These are phyloP conservation scores for Solanum stenotomum DNA, from an alignment of 257 asterid species.

Conservation along the genomic window DNA sequence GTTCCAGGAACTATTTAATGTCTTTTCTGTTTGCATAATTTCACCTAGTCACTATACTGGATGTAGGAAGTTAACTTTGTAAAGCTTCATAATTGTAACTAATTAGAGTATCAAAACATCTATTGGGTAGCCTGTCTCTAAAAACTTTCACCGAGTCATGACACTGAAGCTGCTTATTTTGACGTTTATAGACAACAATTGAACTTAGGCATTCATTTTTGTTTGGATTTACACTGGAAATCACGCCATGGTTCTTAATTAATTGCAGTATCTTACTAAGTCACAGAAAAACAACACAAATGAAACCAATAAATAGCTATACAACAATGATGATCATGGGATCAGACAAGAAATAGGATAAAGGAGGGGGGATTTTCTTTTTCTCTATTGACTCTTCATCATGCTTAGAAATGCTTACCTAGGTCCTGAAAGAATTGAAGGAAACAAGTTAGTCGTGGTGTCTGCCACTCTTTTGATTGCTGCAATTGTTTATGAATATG, in stretches of 20 bases:
- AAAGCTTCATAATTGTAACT: not conserved
- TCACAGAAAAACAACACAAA: not conserved
- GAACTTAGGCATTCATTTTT: not conserved
- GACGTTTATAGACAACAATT: not conserved
- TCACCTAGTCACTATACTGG: not conserved
- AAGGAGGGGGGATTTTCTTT: too few species aligned
- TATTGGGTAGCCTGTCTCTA: not conserved
- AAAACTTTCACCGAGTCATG: not conserved
- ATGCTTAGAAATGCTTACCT: not conserved
- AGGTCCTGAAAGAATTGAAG: slow-evolving; percentile 6
- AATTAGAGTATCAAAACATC: not conserved
- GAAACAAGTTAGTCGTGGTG: not conserved
- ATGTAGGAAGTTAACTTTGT: not conserved
- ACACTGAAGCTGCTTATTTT: not conserved
- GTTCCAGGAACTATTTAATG: not conserved
- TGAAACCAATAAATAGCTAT: not conserved
- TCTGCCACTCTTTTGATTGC: not conserved
- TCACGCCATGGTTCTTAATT: not conserved
- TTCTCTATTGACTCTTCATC: not conserved
- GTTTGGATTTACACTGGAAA: not conserved
- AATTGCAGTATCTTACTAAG: not conserved
- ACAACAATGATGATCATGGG: not conserved
- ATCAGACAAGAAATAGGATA: not conserved
- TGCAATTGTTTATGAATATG: not conserved
- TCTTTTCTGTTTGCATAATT: not conserved